Conservation (phyloP, 495 filamentous ascomycete genomes). For the Xylaria scruposa region DNA sequence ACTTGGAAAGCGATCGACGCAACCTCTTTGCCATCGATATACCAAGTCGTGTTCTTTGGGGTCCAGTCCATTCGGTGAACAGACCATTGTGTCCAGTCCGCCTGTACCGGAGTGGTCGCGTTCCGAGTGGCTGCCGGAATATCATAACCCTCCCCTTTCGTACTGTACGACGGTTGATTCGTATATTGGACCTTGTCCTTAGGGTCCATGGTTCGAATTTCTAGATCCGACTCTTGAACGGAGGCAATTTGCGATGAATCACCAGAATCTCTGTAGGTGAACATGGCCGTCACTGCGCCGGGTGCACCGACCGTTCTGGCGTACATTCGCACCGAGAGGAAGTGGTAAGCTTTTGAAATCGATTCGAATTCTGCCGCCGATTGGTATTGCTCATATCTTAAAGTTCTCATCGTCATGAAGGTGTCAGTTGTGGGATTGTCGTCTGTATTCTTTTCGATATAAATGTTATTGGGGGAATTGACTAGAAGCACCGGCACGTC, state of each 20-base stretch:
- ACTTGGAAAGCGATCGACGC: slow-evolving; percentile 67
- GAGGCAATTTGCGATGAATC: slow-evolving; percentile 37
- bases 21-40: slow-evolving; percentile 63
- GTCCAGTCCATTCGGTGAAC: slow-evolving; percentile 78
- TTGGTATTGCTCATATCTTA: slow-evolving; percentile 61
- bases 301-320: slow-evolving; percentile 58
- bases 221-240: slow-evolving; percentile 78
- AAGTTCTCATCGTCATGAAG: slow-evolving; percentile 68
- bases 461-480: slow-evolving; percentile 71
- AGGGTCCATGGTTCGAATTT: slow-evolving; percentile 70
- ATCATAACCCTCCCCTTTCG: slow-evolving; percentile 54
- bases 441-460: slow-evolving; percentile 58
- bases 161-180: slow-evolving; percentile 68
- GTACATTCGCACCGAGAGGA: slow-evolving; percentile 67
- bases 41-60: slow-evolving; percentile 67
- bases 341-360: slow-evolving; percentile 58
- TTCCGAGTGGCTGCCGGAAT: slow-evolving; percentile 54
- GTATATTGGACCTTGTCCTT: slow-evolving; percentile 67
- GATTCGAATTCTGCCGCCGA: slow-evolving; percentile 71
- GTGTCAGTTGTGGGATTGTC: slow-evolving; percentile 48
- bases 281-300: slow-evolving; percentile 73
- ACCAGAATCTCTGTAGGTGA: slow-evolving; percentile 61
- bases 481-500: slow-evolving; percentile 59
- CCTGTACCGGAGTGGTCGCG: slow-evolving; percentile 49
- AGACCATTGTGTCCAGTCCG: slow-evolving; percentile 72